Evolutionary conservation across 257 asterid genomes (phyloP).

Genomic region (Salvia rosmarinus): DNA sequence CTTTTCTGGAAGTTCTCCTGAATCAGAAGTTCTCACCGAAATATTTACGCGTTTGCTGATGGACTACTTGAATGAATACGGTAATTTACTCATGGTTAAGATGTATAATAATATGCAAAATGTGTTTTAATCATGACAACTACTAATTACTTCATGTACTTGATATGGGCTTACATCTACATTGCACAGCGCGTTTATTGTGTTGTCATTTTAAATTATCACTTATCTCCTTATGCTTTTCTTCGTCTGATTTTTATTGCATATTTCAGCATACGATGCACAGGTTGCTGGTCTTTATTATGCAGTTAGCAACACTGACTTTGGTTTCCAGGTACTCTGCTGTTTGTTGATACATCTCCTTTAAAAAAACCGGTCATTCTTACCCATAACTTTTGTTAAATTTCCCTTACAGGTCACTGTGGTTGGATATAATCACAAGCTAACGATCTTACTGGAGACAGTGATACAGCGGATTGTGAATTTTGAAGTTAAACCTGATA

Average conservation of each 20-base stretch:
- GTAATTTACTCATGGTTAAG: constrained; percentile 47
- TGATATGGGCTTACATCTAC: constrained; percentile 7
- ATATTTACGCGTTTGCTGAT: constrained; percentile 83
- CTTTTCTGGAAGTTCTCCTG: constrained; percentile 79
- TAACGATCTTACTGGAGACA: constrained; percentile 77
- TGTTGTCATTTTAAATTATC: constrained; percentile 21
- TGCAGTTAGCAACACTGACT: constrained; percentile 58
- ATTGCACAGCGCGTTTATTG: background rate
- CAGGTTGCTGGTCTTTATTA: constrained; percentile 97
- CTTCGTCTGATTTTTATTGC: constrained; percentile 28
- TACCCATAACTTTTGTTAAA: constrained; percentile 22
- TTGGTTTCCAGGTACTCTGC: constrained; percentile 82
- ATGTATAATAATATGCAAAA: background rate
- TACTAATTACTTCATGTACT: constrained; percentile 4
- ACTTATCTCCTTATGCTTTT: constrained; percentile 28
- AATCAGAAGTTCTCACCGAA: constrained; percentile 78
- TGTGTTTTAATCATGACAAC: constrained; percentile 8
- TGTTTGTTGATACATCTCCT: constrained; percentile 16
- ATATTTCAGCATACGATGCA: constrained; percentile 87
- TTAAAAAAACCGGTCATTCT: constrained; percentile 11
- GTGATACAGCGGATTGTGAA: constrained; percentile 67
- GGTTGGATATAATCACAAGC: constrained; percentile 87
- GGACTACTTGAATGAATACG: constrained; percentile 97
- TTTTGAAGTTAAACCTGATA: constrained; percentile 90
- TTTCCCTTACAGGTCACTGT: constrained; percentile 68